Conservation (phyloP, 2,329 filamentous ascomycete species). For the Epichloe brachyelytri region DNA sequence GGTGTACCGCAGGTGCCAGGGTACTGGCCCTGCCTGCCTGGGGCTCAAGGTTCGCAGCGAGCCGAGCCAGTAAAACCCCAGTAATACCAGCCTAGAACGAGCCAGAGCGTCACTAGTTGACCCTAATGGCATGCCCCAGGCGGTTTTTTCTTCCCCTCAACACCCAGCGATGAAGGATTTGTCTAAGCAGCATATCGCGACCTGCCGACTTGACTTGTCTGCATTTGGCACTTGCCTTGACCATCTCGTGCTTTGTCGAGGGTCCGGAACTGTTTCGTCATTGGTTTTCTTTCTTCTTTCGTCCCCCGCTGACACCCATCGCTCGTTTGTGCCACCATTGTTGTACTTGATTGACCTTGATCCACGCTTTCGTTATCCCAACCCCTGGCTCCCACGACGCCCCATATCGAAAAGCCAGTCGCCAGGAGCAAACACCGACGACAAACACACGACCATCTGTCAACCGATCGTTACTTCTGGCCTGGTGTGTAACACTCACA, state of each 20-base stretch:
- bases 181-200: background rate
- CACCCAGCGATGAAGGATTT: background rate
- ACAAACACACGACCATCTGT: background rate
- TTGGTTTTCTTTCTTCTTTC: background rate
- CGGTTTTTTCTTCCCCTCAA: background rate
- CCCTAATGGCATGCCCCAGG: background rate
- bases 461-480: background rate
- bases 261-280: background rate
- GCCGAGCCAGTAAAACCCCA: background rate
- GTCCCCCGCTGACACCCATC: background rate
- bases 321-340: slow-evolving; percentile 4
- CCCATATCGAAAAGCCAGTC: slow-evolving; percentile 10
- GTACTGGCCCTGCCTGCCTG: too few species aligned
- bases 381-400: background rate
- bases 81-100: background rate
- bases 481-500: slow-evolving; percentile 3
- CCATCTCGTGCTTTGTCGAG: background rate
- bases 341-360: background rate
- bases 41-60: background rate
- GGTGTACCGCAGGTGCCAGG: too few species aligned
- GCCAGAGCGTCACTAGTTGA: background rate
- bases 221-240: background rate
- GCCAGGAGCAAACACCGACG: background rate
- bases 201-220: background rate
- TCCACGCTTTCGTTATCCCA: slow-evolving; percentile 2